Conservation (phyloP, 2,329 filamentous ascomycete genomes). For the Teratosphaeria viscida region DNA sequence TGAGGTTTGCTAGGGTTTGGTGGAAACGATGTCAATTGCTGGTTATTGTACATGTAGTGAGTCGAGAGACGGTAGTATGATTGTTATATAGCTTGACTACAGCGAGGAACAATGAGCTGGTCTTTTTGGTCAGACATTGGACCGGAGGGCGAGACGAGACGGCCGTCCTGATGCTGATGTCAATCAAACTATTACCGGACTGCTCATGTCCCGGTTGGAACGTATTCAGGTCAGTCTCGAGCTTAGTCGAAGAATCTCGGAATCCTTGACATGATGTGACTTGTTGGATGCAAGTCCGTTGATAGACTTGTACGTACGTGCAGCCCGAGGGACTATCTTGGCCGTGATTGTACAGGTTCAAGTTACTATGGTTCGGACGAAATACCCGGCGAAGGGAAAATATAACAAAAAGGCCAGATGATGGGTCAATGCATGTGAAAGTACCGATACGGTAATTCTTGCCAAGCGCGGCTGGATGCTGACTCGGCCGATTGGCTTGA, state of each 20-base stretch:
- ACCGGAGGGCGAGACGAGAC: neutral
- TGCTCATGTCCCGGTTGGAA: neutral
- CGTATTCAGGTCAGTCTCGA: neutral
- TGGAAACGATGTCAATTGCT: neutral
- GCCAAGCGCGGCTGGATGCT: neutral
- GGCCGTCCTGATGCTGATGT: neutral
- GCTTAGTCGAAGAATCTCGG: neutral
- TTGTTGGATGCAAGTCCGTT: too few relatives aligned
- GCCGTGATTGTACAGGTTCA: neutral
- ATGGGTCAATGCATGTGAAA: neutral
- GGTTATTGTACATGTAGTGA: neutral
- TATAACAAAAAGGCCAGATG: too few relatives aligned
- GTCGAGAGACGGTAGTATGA: neutral
- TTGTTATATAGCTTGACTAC: neutral
- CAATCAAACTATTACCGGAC: neutral
- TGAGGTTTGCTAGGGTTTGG: too few relatives aligned
- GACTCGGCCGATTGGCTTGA: neutral
- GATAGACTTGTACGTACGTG: neutral
- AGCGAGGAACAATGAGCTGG: too few relatives aligned
- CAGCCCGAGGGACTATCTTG: neutral
- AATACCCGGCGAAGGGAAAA: too few relatives aligned
- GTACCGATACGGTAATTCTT: neutral
- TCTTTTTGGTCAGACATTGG: neutral
- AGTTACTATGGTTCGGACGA: too few relatives aligned
- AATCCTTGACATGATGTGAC: too few relatives aligned